Conservation (phyloP, 1,284 basidiomycete genomes). For the Flammula alnicola region DNA sequence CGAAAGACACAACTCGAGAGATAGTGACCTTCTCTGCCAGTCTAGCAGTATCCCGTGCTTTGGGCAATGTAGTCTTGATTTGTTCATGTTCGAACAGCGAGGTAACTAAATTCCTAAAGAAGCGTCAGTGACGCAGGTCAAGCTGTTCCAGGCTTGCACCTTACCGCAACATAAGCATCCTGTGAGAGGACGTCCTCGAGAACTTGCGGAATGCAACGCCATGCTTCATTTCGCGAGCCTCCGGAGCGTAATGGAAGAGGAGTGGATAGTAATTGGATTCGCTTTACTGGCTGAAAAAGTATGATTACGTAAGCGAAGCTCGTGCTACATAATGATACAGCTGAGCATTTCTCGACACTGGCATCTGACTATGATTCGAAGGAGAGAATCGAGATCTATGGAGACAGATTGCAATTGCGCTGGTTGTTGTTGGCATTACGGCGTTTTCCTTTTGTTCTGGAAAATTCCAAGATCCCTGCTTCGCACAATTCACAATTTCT, state of each 20-base stretch:
- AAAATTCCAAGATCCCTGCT: too few species aligned
- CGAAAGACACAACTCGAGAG: not conserved
- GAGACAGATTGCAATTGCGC: too few species aligned
- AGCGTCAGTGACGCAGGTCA: constrained; percentile 7
- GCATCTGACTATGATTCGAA: too few species aligned
- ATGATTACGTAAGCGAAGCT: constrained; percentile 18
- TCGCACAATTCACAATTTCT: too few species aligned
- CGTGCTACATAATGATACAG: not conserved
- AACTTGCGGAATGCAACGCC: constrained; percentile 89
- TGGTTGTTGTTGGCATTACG: too few species aligned
- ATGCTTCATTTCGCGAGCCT: constrained; percentile 82
- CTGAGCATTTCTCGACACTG: not conserved
- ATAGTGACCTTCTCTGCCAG: constrained; percentile 86
- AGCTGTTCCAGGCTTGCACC: constrained; percentile 3
- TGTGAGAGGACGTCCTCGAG: constrained; percentile 84
- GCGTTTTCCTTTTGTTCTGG: too few species aligned
- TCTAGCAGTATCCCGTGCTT: constrained; percentile 91
- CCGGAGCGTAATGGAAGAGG: not conserved
- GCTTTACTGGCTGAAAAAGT: constrained; percentile 11
- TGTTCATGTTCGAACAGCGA: constrained; percentile 95
- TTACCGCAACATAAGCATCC: constrained; percentile 87
- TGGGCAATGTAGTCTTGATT: constrained; percentile 95
- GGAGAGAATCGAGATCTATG: too few species aligned
- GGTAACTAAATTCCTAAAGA: constrained; percentile 88
- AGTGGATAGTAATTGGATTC: not conserved